Evolutionary conservation across 768 basidiomycete genomes (phyloP).

Genomic region (Plicaturopsis crispa): DNA sequence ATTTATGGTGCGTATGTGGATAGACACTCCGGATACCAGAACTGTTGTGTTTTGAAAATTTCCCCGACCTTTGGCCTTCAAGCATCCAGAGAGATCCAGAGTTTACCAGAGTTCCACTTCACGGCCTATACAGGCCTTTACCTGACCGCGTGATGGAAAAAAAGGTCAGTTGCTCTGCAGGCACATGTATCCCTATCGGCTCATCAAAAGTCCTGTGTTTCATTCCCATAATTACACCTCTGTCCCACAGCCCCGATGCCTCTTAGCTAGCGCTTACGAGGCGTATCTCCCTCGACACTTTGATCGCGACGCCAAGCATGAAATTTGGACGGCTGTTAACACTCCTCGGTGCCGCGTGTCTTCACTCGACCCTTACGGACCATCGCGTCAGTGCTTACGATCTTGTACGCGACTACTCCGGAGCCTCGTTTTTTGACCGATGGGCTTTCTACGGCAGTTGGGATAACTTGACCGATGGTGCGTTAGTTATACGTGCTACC

Average conservation of each 20-base stretch:
- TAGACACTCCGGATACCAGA: not conserved
- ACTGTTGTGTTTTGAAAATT: not conserved
- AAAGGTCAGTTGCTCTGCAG: not conserved
- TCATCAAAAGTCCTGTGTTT: not conserved
- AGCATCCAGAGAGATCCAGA: too few species aligned
- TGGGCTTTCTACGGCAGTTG: slow-evolving; percentile 47
- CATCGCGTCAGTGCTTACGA: slow-evolving; percentile 20
- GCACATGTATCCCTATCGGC: not conserved
- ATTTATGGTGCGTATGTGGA: not conserved
- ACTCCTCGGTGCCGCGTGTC: not conserved
- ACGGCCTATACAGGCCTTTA: not conserved
- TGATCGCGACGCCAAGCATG: too few species aligned
- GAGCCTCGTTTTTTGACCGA: slow-evolving; percentile 42
- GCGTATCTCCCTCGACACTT: not conserved
- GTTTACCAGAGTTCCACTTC: too few species aligned
- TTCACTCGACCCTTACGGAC: not conserved
- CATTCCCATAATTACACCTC: not conserved
- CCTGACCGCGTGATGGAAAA: not conserved
- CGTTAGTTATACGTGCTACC: slow-evolving; percentile 1
- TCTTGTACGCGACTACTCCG: slow-evolving; percentile 37
- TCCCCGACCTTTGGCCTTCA: not conserved
- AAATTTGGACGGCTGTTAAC: not conserved
- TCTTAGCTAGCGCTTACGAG: not conserved
- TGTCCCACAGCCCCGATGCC: not conserved
- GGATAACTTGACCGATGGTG: slow-evolving; percentile 38